Conservation (phyloP, 176 grass and related monocot genomes). For the Alopecurus myosuroides region DNA sequence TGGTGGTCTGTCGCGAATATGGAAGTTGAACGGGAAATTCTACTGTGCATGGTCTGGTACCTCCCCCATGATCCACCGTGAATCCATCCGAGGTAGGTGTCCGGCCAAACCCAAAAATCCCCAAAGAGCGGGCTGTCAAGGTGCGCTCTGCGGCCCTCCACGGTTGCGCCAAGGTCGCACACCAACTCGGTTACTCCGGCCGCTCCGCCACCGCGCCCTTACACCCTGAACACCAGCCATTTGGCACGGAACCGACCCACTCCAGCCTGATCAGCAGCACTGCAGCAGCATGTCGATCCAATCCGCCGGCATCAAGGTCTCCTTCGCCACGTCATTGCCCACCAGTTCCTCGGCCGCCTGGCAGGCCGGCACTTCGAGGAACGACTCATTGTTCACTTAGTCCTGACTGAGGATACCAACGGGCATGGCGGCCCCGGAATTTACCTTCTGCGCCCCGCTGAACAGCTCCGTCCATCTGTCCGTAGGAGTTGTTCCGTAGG, state of each 20-base stretch:
- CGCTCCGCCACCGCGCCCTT: conserved; percentile 34
- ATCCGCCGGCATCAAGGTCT: conserved; percentile 29
- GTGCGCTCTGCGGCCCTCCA: conserved; percentile 1
- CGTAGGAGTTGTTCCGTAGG: too few species aligned
- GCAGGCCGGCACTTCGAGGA: conserved; percentile 65
- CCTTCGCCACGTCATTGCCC: conserved; percentile 51
- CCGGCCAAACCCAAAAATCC: too few species aligned
- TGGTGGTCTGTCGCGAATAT: too few species aligned
- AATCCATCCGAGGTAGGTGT: too few species aligned
- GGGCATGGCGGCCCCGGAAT: conserved; percentile 42
- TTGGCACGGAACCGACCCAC: conserved; percentile 68
- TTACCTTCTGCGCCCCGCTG: conserved; percentile 73
- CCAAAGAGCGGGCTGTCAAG: conserved; percentile 41
- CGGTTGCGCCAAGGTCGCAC: conserved; percentile 56
- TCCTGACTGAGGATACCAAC: conserved; percentile 53
- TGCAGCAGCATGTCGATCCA: conserved; percentile 37
- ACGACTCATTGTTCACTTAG: conserved; percentile 27
- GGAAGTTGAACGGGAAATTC: too few species aligned
- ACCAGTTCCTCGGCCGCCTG: conserved; percentile 40
- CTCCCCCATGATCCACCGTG: too few species aligned
- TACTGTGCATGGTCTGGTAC: too few species aligned
- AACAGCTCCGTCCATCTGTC: conserved; percentile 36
- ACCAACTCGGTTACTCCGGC: conserved; percentile 48
- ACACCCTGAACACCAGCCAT: conserved; percentile 42
- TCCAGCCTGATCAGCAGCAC: conserved; percentile 53